Conservation (phyloP, 2,329 filamentous ascomycete genomes). For the Exophiala mesophila region DNA sequence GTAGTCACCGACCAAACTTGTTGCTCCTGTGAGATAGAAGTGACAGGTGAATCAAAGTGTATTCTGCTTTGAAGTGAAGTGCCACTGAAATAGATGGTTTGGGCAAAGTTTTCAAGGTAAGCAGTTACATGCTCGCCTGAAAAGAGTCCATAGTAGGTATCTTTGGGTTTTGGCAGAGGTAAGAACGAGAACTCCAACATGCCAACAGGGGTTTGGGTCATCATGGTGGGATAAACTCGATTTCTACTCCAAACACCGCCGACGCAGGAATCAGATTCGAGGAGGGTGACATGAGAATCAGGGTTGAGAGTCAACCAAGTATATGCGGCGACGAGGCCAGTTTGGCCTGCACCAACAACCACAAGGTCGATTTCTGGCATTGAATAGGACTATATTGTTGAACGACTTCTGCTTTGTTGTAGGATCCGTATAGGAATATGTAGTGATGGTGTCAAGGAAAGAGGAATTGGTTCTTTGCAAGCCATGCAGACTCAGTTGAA, state of each 20-base stretch:
- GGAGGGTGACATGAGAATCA: not conserved
- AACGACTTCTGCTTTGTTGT: too few species aligned
- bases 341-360: not conserved
- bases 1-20: not conserved
- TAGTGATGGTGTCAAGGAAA: too few species aligned
- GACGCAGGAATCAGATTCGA: not conserved
- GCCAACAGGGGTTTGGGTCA: not conserved
- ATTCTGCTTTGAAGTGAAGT: not conserved
- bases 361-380: not conserved
- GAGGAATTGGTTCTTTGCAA: too few species aligned
- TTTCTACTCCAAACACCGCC: not conserved
- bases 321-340: not conserved
- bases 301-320: not conserved
- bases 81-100: not conserved
- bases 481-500: too few species aligned
- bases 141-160: not conserved
- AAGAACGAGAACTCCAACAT: not conserved
- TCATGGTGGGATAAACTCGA: not conserved
- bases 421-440: too few species aligned
- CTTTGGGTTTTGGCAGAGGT: not conserved
- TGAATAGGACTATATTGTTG: not conserved
- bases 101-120: not conserved
- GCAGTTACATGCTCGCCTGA: not conserved
- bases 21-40: not conserved
- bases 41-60: not conserved